Conservation (phyloP, 768 basidiomycete genomes). For the Russula sp. region DNA sequence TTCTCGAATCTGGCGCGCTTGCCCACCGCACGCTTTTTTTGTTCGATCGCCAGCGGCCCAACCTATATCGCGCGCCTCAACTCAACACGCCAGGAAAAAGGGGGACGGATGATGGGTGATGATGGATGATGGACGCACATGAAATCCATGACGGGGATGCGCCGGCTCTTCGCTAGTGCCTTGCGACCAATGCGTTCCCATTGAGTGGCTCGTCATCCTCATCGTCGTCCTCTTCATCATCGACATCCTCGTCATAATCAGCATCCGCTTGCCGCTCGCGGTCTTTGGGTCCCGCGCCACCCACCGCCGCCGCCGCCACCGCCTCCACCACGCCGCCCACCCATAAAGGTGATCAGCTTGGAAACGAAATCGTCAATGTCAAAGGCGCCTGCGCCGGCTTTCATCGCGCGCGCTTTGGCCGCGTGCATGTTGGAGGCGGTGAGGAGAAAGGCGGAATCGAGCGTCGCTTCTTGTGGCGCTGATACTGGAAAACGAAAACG, state of each 20-base stretch:
- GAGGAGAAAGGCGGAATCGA: slow-evolving; percentile 81
- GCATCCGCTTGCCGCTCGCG: slow-evolving; percentile 41
- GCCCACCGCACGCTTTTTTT: slow-evolving; percentile 62
- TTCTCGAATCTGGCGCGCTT: slow-evolving; percentile 72
- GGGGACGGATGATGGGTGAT: background rate
- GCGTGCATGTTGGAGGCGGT: slow-evolving; percentile 76
- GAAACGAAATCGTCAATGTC: slow-evolving; percentile 89
- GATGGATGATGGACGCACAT: slow-evolving; percentile 60
- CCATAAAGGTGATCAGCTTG: slow-evolving; percentile 73
- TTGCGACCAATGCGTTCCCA: slow-evolving; percentile 88
- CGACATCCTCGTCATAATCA: slow-evolving; percentile 50
- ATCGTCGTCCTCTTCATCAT: slow-evolving; percentile 40
- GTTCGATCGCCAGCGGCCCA: slow-evolving; percentile 84
- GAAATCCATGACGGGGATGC: slow-evolving; percentile 80
- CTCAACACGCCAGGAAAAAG: background rate
- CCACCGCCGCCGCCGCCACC: too few species aligned
- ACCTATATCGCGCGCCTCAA: slow-evolving; percentile 52
- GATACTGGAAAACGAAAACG: slow-evolving; percentile 20
- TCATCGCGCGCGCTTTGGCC: slow-evolving; percentile 88
- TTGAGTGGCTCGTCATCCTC: slow-evolving; percentile 49
- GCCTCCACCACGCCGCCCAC: slow-evolving; percentile 47
- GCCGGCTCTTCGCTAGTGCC: slow-evolving; percentile 73
- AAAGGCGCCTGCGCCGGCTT: slow-evolving; percentile 82
- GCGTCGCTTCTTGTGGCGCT: slow-evolving; percentile 67
- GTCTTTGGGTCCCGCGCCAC: slow-evolving; percentile 27